Base-by-base conservation (phyloP, 257 asterid genomes). In the Apocynum venetum region DNA sequence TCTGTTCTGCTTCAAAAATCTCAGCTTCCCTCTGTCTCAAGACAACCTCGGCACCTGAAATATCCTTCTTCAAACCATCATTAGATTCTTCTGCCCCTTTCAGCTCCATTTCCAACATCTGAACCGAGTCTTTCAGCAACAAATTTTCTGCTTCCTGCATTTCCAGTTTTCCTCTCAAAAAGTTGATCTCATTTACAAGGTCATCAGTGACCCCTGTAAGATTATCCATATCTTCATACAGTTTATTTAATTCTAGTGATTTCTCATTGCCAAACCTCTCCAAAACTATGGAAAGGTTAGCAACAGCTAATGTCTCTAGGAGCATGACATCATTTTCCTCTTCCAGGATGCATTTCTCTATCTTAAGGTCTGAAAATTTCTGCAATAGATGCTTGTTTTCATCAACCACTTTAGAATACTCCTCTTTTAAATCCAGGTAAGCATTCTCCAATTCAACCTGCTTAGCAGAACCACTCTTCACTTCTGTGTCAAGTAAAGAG, bases 101-200 rank as follows among this genome's bases (percentile, higher is more conserved):
- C 66, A 88, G 79, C 81, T 90, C 94, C 78, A 71, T 84, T 83
- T 93, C 94, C 84, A 95, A 75, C 25, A 84, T 84, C 72, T 81
- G 80, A 70, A 90, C 91, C 12, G 89, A 80, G 72, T 86, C 97
- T 76, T 84, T 85, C 67, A 93, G 88, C 71, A 81, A 82, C 46
- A 78, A 55, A 82, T 87, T 89, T 79, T 93, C 94, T 2, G 85
- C 84, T 78, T 87, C 86, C 76, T 86, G 90, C 88, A 85, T 73
- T 76, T 88, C 91, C 79, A 93, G 80, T 82, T 86, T 83, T 78
- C 73, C 88, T 72, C 82, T 79, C 86, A 91, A 88, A 12, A 75
- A 64, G 31, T 57, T 65, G 78, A 82, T 82, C 75, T 91, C 96
- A 63, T 76, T 85, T 79, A 81, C 91, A 38, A 93, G 88, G 52